phyloP scores from a whole-genome alignment of 164 flowering plant genomes.

The Liquidambar formosana region DNA sequence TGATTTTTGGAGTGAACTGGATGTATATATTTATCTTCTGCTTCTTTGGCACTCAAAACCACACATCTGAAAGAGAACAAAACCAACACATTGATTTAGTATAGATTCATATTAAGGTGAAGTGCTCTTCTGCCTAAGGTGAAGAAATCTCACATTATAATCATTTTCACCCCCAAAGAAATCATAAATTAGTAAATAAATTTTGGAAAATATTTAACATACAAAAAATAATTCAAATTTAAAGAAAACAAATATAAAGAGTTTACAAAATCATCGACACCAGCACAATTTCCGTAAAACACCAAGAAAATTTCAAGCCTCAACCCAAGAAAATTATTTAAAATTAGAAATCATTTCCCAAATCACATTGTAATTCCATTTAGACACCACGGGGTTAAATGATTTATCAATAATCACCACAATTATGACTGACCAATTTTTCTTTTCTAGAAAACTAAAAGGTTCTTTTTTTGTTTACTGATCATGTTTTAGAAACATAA shows the following conservation, averaged over 20 bases:
- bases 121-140: too few species aligned
- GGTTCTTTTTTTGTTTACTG: too few species aligned
- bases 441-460: too few species aligned
- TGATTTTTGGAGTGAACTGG: constrained; percentile 74
- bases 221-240: too few species aligned
- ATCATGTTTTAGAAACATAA: too few species aligned
- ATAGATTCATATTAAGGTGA: too few species aligned
- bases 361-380: neutral
- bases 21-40: constrained; percentile 59
- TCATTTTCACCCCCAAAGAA: too few species aligned
- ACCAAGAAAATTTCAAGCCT: neutral
- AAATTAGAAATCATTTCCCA: neutral
- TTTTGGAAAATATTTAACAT: too few species aligned
- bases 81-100: neutral
- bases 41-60: constrained; percentile 73
- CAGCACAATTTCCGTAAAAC: neutral
- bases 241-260: too few species aligned
- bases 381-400: neutral
- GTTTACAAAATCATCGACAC: too few species aligned
- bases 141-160: too few species aligned
- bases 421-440: neutral
- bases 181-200: too few species aligned
- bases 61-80: constrained; percentile 61
- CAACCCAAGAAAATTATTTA: neutral
- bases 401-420: neutral